phyloP scores from a whole-genome alignment of 139 green algal species.

The Tetradesmus obliquus region DNA sequence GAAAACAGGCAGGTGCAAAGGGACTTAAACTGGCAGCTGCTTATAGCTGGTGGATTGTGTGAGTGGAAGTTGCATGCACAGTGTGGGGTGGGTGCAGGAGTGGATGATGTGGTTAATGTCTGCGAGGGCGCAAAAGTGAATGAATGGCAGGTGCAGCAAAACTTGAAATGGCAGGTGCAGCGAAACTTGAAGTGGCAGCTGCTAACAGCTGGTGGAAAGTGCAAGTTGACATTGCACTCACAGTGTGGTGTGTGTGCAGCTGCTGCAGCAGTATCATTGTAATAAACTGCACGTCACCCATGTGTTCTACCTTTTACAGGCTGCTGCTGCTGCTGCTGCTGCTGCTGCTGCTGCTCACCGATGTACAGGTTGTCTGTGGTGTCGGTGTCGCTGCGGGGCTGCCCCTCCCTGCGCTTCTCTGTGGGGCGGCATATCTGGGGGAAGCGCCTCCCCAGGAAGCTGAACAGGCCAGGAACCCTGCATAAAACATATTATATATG shows the following conservation, averaged over 20 bases:
- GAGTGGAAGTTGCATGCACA: too few relatives aligned
- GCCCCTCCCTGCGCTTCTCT: conserved; percentile 25
- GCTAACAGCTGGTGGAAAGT: too few relatives aligned
- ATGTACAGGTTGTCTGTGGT: conserved; percentile 71
- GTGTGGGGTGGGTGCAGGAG: conserved; percentile 75
- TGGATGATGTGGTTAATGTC: conserved; percentile 93
- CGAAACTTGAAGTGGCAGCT: background rate
- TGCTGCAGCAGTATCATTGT: too few relatives aligned
- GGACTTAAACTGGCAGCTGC: background rate
- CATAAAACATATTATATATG: background rate
- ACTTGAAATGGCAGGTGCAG: background rate
- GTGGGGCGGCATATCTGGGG: conserved; percentile 53
- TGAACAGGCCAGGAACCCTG: conserved; percentile 72
- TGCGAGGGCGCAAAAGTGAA: conserved; percentile 12
- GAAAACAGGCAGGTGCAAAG: background rate
- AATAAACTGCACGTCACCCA: too few relatives aligned
- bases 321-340: background rate
- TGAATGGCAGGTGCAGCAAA: background rate
- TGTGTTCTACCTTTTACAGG: background rate
- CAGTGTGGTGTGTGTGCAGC: too few relatives aligned
- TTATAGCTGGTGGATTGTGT: background rate
- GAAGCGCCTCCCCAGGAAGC: conserved; percentile 64
- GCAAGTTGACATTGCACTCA: too few relatives aligned
- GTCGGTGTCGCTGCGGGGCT: background rate
- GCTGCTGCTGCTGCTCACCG: conserved; percentile 3